phyloP scores from a whole-genome alignment of 352 stramenopile genomes.

The Globisporangium nagaii region DNA sequence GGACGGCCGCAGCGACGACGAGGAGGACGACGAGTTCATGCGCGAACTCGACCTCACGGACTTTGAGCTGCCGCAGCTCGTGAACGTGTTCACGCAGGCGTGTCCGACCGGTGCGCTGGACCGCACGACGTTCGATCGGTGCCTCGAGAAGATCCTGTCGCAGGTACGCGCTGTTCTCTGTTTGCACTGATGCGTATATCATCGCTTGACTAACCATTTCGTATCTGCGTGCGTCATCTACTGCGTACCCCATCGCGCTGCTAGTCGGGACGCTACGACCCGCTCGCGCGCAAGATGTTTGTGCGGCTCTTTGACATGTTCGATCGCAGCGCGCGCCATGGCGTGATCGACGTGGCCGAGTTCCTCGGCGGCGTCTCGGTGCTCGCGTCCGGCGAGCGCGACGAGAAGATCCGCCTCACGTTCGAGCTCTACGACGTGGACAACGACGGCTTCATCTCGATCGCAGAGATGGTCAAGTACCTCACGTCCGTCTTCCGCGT shows the following conservation, averaged over 20 bases:
- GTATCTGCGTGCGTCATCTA: neutral
- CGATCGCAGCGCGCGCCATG: constrained; percentile 30
- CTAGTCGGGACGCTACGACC: constrained; percentile 63
- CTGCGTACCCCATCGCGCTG: neutral
- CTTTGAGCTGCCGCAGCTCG: constrained; percentile 78
- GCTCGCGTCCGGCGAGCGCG: constrained; percentile 70
- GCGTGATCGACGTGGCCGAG: constrained; percentile 73
- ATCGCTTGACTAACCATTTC: too few species aligned
- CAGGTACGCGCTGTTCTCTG: constrained; percentile 21
- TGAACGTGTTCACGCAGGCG: constrained; percentile 79
- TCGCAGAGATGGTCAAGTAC: constrained; percentile 86
- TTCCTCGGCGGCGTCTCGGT: constrained; percentile 82
- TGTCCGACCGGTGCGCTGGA: constrained; percentile 71
- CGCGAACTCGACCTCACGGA: constrained; percentile 70
- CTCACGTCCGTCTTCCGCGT: constrained; percentile 82
- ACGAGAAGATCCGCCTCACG: constrained; percentile 79
- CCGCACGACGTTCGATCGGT: constrained; percentile 55
- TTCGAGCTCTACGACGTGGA: constrained; percentile 88
- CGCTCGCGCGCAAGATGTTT: constrained; percentile 67
- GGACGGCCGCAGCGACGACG: constrained; percentile 10
- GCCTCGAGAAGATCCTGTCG: constrained; percentile 78
- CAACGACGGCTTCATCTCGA: constrained; percentile 76
- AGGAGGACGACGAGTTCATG: constrained; percentile 36
- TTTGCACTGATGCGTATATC: too few species aligned
- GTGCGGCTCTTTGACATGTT: constrained; percentile 78